These are phyloP conservation scores for Fusarium sarcochroum DNA, from an alignment of 2,329 filamentous ascomycete genomes.

Conservation along the genomic window DNA sequence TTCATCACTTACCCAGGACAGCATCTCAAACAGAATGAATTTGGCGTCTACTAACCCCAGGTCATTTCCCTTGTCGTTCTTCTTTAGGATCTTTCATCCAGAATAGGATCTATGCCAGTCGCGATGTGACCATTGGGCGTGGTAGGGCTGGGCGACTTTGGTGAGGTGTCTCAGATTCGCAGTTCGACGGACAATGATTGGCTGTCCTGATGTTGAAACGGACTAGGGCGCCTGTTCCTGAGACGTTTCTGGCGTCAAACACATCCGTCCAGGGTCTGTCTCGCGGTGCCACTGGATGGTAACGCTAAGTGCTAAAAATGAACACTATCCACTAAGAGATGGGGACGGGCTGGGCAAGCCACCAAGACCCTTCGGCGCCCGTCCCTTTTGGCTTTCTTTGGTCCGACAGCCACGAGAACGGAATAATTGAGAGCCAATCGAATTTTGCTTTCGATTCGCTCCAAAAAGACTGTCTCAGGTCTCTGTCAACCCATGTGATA, in stretches of 20 bases:
- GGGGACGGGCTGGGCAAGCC: conserved; percentile 4
- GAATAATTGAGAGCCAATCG: not conserved
- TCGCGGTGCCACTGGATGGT: conserved; percentile 19
- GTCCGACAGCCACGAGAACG: conserved; percentile 8
- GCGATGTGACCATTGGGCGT: conserved; percentile 1
- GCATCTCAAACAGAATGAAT: not conserved
- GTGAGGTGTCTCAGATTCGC: conserved; percentile 39
- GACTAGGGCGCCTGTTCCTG: conserved; percentile 38
- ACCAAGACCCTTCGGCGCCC: conserved; percentile 5
- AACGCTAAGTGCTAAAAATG: conserved; percentile 46
- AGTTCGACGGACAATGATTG: conserved; percentile 24
- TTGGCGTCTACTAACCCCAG: not conserved
- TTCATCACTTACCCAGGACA: not conserved
- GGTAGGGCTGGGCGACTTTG: conserved; percentile 26
- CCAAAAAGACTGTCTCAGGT: conserved; percentile 7
- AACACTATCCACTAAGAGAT: conserved; percentile 14
- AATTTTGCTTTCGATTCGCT: not conserved
- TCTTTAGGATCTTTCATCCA: conserved; percentile 11
- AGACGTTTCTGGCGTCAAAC: conserved; percentile 38
- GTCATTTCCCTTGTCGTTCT: not conserved
- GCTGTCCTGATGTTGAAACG: conserved; percentile 50
- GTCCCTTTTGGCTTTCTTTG: conserved; percentile 4
- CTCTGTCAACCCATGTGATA: not conserved
- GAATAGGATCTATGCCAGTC: conserved; percentile 2
- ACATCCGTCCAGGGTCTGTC: conserved; percentile 4